A percentile compares a stretch with the other conserved stretches of the same genome.
Conservation (phyloP, 305 asterid species). For the Euphrasia arctica region DNA sequence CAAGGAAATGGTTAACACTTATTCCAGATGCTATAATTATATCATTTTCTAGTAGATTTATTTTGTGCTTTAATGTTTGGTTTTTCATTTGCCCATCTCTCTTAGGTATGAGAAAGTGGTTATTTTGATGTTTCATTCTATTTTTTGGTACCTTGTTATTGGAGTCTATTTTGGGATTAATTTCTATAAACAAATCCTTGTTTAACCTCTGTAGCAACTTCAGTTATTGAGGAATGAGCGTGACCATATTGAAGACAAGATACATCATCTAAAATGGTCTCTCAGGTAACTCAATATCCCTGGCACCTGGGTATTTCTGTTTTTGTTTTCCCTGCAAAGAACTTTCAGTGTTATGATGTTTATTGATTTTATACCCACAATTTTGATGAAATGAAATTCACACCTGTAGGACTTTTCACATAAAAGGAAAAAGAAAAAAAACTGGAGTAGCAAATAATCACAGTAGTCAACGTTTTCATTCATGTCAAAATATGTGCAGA, state of each 20-base stretch:
- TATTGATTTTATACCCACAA: neutral
- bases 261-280: conserved; percentile 87
- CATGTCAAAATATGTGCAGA: conserved; percentile 11
- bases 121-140: conserved; percentile 5
- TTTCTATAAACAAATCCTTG: conserved; percentile 20
- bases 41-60: conserved; percentile 12
- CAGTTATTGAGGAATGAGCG: conserved; percentile 71
- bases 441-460: neutral
- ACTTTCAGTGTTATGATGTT: too few species aligned
- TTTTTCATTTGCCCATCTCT: neutral
- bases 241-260: conserved; percentile 75
- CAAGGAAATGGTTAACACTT: neutral
- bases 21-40: neutral
- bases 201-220: conserved; percentile 57
- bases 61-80: conserved; percentile 1
- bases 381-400: neutral
- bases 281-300: conserved; percentile 44
- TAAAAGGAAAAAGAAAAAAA: neutral
- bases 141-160: conserved; percentile 11
- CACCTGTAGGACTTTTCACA: neutral
- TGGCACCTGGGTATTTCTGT: conserved; percentile 2
- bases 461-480: neutral
- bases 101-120: neutral
- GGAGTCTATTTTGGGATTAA: conserved; percentile 16
- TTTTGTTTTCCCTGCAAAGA: neutral